These are phyloP conservation scores for Vigna radiata DNA, from an alignment of 306 rosid species.

Conservation along the genomic window DNA sequence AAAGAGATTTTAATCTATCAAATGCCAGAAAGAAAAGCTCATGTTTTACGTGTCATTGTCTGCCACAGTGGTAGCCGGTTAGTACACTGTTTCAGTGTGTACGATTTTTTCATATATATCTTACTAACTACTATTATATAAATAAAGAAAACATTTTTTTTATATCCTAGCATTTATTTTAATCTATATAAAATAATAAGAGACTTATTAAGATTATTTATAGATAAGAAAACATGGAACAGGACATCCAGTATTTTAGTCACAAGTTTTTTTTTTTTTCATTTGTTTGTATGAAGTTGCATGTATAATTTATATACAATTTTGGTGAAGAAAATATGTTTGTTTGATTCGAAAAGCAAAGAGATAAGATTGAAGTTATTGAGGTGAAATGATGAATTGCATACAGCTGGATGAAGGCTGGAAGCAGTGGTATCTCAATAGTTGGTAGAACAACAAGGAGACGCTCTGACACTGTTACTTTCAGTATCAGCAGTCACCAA, in stretches of 20 bases:
- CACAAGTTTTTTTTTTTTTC: not conserved
- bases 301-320: not conserved
- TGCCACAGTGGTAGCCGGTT: not conserved
- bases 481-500: not conserved
- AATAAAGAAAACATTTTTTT: too few relatives aligned
- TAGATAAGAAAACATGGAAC: too few relatives aligned
- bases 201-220: not conserved
- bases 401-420: constrained; percentile 53
- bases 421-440: constrained; percentile 28
- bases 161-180: too few relatives aligned
- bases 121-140: not conserved
- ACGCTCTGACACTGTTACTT: not conserved
- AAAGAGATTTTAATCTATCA: not conserved
- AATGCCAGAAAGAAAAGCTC: not conserved
- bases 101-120: not conserved
- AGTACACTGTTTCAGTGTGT: not conserved
- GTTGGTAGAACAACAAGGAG: not conserved
- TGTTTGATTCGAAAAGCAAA: not conserved
- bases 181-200: not conserved
- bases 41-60: not conserved
- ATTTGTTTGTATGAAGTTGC: not conserved
- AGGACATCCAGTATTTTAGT: not conserved
- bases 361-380: constrained; percentile 21
- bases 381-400: constrained; percentile 26
- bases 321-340: not conserved